phyloP scores from a whole-genome alignment of 1,284 basidiomycete species.

The Thecaphora thlaspeos region DNA sequence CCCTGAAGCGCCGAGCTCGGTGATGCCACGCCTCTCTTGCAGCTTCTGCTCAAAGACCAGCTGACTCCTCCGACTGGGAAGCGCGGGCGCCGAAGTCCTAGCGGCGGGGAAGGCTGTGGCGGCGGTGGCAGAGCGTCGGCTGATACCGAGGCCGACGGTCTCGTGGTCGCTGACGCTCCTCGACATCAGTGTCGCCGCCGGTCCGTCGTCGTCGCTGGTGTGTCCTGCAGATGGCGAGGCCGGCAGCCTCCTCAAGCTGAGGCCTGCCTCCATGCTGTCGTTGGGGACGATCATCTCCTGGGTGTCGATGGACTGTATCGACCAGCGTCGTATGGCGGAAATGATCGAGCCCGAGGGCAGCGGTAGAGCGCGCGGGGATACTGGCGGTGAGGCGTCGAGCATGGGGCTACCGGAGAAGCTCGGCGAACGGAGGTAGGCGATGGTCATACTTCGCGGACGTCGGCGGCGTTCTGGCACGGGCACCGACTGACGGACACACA shows the following conservation, averaged over 20 bases:
- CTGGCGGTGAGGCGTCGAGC: neutral
- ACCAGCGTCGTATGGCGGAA: too few relatives aligned
- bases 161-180: conserved; percentile 3
- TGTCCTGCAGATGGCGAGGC: too few relatives aligned
- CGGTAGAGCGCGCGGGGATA: neutral
- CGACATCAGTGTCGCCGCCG: neutral
- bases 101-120: too few relatives aligned
- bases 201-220: neutral
- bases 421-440: conserved; percentile 27
- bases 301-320: conserved; percentile 1
- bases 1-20: too few relatives aligned
- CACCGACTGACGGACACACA: too few relatives aligned
- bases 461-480: too few relatives aligned
- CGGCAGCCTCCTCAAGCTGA: conserved; percentile 10
- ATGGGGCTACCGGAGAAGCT: conserved; percentile 15
- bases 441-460: conserved; percentile 31
- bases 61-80: conserved; percentile 25
- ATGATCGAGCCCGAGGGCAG: too few relatives aligned
- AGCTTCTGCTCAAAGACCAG: conserved; percentile 35
- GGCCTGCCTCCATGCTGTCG: conserved; percentile 35
- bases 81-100: too few relatives aligned
- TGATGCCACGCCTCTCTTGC: conserved; percentile 1
- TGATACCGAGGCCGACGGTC: conserved; percentile 6
- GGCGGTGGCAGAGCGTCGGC: conserved; percentile 8
- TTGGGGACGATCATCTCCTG: conserved; percentile 21